Base-by-base conservation (phyloP, 1,284 basidiomycete species). In the Microbotryum violaceum region DNA sequence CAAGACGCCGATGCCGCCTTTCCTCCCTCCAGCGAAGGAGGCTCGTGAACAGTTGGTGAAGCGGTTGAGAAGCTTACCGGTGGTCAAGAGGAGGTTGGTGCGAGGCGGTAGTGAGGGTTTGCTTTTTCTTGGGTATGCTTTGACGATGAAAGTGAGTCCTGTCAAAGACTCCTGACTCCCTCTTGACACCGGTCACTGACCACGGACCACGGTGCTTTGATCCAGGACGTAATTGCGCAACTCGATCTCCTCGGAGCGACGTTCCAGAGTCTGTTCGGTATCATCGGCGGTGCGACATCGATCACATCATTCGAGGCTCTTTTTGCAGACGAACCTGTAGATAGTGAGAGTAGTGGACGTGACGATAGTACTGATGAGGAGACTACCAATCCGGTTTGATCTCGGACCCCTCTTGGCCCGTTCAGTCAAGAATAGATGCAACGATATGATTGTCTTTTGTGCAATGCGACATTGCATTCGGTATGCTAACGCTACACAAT, bases 1-100 rank as follows among this genome's bases (percentile, higher is more conserved):
- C 33, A 94, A 97, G 70, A 85, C 88, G 4, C 94, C 94, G 0
- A 79, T 98, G 31, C 91, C 94, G 0, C 91, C 94, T 0, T 97
- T 93, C 75, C 82, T 98, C 1, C 94, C 94, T 3, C 92, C 92
- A 0, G 93, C 89, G 0, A 89, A 91, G 70, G 80, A 85, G 65
- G 83, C 90, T 1, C 82, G 93, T 58, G 81, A 85, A 62, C 82
- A 84, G 18, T 78, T 97, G 71, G 89, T 91, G n/a, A 82, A 85
- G 27, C 87, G 87, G 1, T 89, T 96, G 64, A 79, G 88, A n/a
- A 80, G 81, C 50, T 80, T 97, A 20, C 88, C 93, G 45, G 84
- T 92, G 6, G 89, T 96, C 18, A 86, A 85, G 70, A 69, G 73
- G 37, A 70, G 78, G 14, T 74, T 86, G 80, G 73, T 85, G 80